Evolutionary conservation across 495 filamentous ascomycete genomes (phyloP).

Genomic region (Talaromyces trachyspermus): DNA sequence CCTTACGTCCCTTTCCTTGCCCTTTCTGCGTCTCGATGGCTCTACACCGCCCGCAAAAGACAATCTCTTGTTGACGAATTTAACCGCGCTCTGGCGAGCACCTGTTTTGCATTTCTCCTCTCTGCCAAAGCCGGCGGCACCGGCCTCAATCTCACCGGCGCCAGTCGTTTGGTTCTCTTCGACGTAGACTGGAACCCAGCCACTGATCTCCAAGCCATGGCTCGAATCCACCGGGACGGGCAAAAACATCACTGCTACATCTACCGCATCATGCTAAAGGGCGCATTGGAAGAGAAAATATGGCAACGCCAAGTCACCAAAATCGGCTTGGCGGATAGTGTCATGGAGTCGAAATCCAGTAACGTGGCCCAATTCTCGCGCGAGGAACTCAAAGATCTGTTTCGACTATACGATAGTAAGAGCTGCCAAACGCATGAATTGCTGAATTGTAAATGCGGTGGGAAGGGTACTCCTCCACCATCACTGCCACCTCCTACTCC

Average conservation of each 20-base stretch:
- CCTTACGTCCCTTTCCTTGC: slow-evolving; percentile 54
- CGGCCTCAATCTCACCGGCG: slow-evolving; percentile 73
- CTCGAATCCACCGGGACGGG: slow-evolving; percentile 71
- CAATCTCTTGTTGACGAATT: slow-evolving; percentile 73
- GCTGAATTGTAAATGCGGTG: slow-evolving; percentile 59
- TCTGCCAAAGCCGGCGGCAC: slow-evolving; percentile 73
- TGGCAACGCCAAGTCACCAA: slow-evolving; percentile 78
- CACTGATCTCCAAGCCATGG: slow-evolving; percentile 81
- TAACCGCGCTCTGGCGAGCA: slow-evolving; percentile 50
- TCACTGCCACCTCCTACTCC: not conserved
- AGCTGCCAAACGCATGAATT: slow-evolving; percentile 62
- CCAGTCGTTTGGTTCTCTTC: slow-evolving; percentile 67
- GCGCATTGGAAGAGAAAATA: slow-evolving; percentile 76
- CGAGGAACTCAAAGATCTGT: slow-evolving; percentile 66
- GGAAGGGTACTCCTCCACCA: slow-evolving; percentile 30
- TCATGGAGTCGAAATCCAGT: slow-evolving; percentile 54
- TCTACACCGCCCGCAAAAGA: slow-evolving; percentile 60
- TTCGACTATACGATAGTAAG: slow-evolving; percentile 55
- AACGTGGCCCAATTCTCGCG: slow-evolving; percentile 52
- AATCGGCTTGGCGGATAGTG: slow-evolving; percentile 58
- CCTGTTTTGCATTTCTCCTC: slow-evolving; percentile 67
- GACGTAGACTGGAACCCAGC: slow-evolving; percentile 83
- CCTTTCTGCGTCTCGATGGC: slow-evolving; percentile 68
- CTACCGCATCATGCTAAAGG: slow-evolving; percentile 65
- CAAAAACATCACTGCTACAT: slow-evolving; percentile 66